Conservation (phyloP, 768 basidiomycete genomes). For the Roridomyces roridus region DNA sequence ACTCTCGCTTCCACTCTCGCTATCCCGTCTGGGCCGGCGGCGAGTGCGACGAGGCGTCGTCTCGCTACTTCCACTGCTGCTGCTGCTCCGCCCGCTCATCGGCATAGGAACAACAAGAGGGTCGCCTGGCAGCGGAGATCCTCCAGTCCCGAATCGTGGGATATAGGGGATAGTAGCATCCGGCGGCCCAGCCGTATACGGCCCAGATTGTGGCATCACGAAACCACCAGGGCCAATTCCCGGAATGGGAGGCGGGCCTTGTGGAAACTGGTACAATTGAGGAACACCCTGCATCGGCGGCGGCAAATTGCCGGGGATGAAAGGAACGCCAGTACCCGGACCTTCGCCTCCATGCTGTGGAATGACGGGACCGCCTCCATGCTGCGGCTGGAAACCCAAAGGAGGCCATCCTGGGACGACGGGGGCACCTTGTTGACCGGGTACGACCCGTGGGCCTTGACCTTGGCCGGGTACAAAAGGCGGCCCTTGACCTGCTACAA, state of each 20-base stretch:
- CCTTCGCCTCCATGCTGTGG: no score
- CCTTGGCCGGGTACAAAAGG: no score
- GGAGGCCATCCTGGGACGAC: no score
- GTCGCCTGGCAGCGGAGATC: constrained; percentile 9
- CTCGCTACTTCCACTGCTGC: not conserved
- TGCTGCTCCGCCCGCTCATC: not conserved
- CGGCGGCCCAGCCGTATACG: not conserved
- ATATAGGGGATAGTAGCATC: not conserved
- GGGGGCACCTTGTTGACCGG: no score
- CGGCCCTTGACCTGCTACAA: no score
- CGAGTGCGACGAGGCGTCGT: not conserved
- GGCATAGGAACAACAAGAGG: constrained; percentile 1
- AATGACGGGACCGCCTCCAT: constrained; percentile 20
- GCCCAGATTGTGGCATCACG: constrained; percentile 6
- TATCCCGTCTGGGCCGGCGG: not conserved
- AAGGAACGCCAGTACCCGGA: constrained; percentile 20
- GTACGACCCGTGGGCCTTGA: no score
- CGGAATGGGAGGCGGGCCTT: constrained; percentile 8
- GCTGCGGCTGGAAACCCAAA: no score
- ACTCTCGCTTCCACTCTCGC: constrained; percentile 8
- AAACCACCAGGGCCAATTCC: constrained; percentile 6
- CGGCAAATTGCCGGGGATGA: constrained; percentile 24
- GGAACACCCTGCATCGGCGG: constrained; percentile 26
- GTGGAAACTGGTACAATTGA: constrained; percentile 9
- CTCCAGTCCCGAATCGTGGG: constrained; percentile 5